Evolutionary conservation across 371 early-diverging fungal genomes (phyloP), one percentile per base, ranked within the genome.

Genomic region (Mortierella polycephala): DNA sequence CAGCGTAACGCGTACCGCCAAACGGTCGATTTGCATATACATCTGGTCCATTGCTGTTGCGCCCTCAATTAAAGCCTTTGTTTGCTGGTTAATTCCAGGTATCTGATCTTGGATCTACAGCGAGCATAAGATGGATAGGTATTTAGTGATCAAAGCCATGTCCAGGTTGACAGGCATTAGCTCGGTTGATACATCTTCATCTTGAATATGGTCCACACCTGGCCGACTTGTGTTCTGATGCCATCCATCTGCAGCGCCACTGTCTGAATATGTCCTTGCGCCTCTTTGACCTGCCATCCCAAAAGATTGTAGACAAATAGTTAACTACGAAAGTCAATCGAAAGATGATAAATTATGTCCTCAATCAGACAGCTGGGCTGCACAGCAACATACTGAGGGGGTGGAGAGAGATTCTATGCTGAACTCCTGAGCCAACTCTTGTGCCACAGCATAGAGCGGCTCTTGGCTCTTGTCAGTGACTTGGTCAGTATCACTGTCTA

Each of bases 171-270:
- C 30, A 30, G 30, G 30, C 30, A 30, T 30, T 30, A 30, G 30
- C 30, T 30, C 30, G 30, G 30, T 30, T 18, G 53, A 46, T 5
- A 11, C 46, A 16, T 46, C 5, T 11, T 5, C 46, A 16, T 13
- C 16, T 11, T 40, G 10, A 5, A 13, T 18, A 39, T 18, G 20
- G 50, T 9, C 13, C 0, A 23, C 69, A 79, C 80, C 70, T 79
- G 67, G 16, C 60, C 41, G 5, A 73, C 46, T 37, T 69, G 69
- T 8, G 67, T 73, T 40, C 74, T 59, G 50, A 73, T 54, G 2
- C 70, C 74, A n/a, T 79, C 80, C 69, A 79, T 73, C 20, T 79
- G 80, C 5, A 73, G 63, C 14, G 80, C 80, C 12, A 79, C 80
- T 11, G 80, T 79, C 49, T 73, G 73, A 30, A 79, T 79, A 39